phyloP scores from a whole-genome alignment of 2,329 filamentous ascomycete genomes.

The Botryotinia calthae region DNA sequence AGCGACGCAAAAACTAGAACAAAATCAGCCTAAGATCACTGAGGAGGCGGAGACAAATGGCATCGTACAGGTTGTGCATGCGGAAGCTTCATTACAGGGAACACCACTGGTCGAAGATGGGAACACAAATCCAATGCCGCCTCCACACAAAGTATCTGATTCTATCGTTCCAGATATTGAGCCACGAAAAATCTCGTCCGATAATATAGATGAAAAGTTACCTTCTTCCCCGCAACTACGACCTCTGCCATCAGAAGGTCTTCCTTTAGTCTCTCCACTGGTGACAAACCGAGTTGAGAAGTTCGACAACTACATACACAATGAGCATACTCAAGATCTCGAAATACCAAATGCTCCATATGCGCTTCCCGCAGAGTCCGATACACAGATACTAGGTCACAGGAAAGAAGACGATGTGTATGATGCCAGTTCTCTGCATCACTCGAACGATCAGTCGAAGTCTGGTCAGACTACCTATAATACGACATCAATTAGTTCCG shows the following conservation, averaged over 20 bases:
- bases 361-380: neutral
- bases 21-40: neutral
- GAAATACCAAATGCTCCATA: neutral
- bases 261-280: conserved; percentile 35
- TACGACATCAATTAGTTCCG: neutral
- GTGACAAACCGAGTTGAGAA: conserved; percentile 22
- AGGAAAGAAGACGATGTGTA: conserved; percentile 25
- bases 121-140: conserved; percentile 3
- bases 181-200: neutral
- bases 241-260: conserved; percentile 32
- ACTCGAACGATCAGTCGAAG: neutral
- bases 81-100: neutral
- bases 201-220: conserved; percentile 19
- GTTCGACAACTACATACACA: conserved; percentile 9
- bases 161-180: neutral
- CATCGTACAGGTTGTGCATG: neutral
- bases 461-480: neutral
- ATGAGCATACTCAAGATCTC: neutral
- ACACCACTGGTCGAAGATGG: neutral
- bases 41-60: neutral
- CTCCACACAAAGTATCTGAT: neutral
- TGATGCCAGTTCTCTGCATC: conserved; percentile 24
- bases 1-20: neutral
- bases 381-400: neutral
- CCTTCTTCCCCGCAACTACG: conserved; percentile 30